phyloP scores from a whole-genome alignment of 2,329 filamentous ascomycete genomes.

The Basipetospora chlamydospora region DNA sequence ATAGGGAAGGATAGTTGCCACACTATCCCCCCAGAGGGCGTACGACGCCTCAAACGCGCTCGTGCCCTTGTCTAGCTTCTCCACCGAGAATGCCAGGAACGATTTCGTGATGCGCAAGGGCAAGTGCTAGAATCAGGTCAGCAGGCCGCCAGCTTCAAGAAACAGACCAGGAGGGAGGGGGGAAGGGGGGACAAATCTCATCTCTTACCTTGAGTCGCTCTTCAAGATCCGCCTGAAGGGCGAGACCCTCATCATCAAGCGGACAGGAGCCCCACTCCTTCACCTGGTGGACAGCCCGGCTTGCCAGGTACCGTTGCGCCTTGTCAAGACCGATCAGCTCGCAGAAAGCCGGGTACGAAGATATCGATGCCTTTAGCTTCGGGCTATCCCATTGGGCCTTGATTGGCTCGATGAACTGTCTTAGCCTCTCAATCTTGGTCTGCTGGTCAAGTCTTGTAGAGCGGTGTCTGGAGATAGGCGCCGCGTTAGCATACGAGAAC shows the following conservation, averaged over 20 bases:
- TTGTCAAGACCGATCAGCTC: constrained; percentile 64
- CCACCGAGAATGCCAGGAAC: constrained; percentile 82
- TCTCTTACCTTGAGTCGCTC: constrained; percentile 58
- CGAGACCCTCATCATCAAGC: constrained; percentile 65
- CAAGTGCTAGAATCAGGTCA: constrained; percentile 33
- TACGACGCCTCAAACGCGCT: constrained; percentile 62
- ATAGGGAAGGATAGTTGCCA: constrained; percentile 71
- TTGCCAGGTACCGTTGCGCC: constrained; percentile 65
- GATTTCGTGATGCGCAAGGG: constrained; percentile 82
- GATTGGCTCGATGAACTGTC: constrained; percentile 69
- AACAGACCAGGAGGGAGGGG: not conserved
- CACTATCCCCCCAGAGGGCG: constrained; percentile 69
- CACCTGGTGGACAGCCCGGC: constrained; percentile 57
- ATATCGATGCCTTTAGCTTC: constrained; percentile 52
- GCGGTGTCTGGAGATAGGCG: constrained; percentile 47
- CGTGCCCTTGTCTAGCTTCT: constrained; percentile 65
- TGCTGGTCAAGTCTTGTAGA: constrained; percentile 57
- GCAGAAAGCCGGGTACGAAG: constrained; percentile 67
- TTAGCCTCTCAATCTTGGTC: constrained; percentile 57
- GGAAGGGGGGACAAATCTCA: too few relatives aligned
- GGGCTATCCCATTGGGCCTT: constrained; percentile 65
- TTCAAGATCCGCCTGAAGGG: constrained; percentile 65
- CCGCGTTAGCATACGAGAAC: not conserved
- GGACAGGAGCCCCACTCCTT: constrained; percentile 69
- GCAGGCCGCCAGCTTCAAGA: not conserved